A percentile compares a stretch with the other conserved stretches of the same genome.
Conservation (phyloP, 345 rosid genomes). For the Eucalyptus erythrocorys region DNA sequence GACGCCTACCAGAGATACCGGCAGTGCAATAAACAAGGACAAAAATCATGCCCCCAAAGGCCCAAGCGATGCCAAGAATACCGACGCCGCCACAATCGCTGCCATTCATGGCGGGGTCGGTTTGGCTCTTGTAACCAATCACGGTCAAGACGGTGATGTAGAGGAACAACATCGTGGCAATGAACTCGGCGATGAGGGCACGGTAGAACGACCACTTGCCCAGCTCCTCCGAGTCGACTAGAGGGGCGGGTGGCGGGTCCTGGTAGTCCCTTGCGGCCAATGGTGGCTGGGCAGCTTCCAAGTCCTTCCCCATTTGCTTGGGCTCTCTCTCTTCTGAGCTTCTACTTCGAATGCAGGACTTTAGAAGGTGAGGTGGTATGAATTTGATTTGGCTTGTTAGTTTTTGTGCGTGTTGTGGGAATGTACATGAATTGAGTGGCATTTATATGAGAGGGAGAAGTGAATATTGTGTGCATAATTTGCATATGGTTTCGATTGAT, state of each 20-base stretch:
- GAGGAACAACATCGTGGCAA: slow-evolving; percentile 76
- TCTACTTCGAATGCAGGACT: not conserved
- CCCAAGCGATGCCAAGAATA: slow-evolving; percentile 87
- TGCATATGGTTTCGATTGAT: not conserved
- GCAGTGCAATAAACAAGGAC: slow-evolving; percentile 93
- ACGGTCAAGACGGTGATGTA: slow-evolving; percentile 67
- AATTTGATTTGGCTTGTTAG: not conserved
- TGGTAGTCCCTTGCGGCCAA: slow-evolving; percentile 51
- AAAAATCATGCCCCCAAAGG: slow-evolving; percentile 96
- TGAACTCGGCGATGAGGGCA: slow-evolving; percentile 74
- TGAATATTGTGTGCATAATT: not conserved
- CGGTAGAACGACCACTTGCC: slow-evolving; percentile 64
- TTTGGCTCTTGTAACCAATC: slow-evolving; percentile 65
- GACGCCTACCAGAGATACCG: slow-evolving; percentile 63
- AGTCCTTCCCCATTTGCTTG: slow-evolving; percentile 32
- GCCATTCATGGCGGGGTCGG: not conserved
- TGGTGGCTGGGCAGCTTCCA: slow-evolving; percentile 20
- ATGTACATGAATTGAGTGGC: not conserved
- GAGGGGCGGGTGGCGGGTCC: slow-evolving; percentile 68
- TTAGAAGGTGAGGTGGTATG: not conserved
- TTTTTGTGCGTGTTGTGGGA: not conserved
- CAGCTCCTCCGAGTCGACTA: slow-evolving; percentile 49
- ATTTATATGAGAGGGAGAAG: not conserved
- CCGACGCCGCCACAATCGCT: slow-evolving; percentile 72
- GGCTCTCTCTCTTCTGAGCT: not conserved